Conservation (phyloP, 1,284 basidiomycete species). For the Fomes fomentarius region DNA sequence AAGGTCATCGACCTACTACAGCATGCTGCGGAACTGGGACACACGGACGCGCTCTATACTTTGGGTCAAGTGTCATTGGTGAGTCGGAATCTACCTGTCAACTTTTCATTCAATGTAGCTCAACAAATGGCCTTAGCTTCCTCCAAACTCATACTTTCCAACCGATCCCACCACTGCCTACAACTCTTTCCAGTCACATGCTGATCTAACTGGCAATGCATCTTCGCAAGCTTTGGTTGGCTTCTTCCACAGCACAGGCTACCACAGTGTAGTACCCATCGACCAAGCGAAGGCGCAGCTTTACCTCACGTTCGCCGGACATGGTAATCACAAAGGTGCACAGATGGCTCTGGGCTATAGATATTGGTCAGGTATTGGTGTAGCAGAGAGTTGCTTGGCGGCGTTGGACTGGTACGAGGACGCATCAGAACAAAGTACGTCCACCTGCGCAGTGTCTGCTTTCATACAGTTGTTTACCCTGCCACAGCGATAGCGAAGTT, state of each 20-base stretch:
- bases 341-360: conserved; percentile 94
- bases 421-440: conserved; percentile 80
- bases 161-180: conserved; percentile 64
- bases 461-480: conserved; percentile 1
- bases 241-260: conserved; percentile 89
- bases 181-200: conserved; percentile 62
- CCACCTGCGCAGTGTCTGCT: background rate
- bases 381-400: conserved; percentile 81
- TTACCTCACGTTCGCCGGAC: conserved; percentile 92
- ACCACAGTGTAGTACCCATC: conserved; percentile 68
- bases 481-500: conserved; percentile 72
- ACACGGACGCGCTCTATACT: conserved; percentile 74
- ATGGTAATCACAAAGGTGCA: conserved; percentile 84
- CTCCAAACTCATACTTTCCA: conserved; percentile 65
- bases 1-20: conserved; percentile 78
- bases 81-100: conserved; percentile 36
- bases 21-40: conserved; percentile 79
- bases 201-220: conserved; percentile 72
- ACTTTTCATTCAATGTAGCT: background rate
- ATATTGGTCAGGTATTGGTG: conserved; percentile 95
- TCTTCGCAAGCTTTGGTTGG: conserved; percentile 84
- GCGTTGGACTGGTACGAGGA: conserved; percentile 88
- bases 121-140: conserved; percentile 58
- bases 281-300: conserved; percentile 82
- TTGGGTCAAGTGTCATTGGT: conserved; percentile 77